Evolutionary conservation across 352 stramenopile genomes (phyloP), one percentile per base, ranked within the genome.

Genomic region (Globisporangium recalcitrans): DNA sequence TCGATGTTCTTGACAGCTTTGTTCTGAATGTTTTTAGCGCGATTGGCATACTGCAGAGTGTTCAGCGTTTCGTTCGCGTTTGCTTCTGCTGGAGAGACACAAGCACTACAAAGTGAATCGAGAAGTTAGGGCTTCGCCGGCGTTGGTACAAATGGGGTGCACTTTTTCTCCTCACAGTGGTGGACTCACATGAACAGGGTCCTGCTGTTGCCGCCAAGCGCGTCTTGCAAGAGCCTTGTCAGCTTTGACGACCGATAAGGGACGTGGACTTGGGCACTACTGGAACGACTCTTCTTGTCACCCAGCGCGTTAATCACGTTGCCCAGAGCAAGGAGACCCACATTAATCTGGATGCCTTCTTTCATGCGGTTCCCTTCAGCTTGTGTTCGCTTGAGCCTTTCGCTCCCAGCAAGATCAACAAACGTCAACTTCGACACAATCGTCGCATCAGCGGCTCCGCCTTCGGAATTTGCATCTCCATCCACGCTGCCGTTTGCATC

Each of bases 1-100:
- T 96, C 85, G 32, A 96, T 80, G 46, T 96, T 96, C 55, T 96
- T 96, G 26, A 96, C 75, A 4, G 87, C 87, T 62, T 96, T 96
- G 61, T 96, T 96, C 38, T 94, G 87, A 57, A 96, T 96, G 52
- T 94, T 94, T 52, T 90, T 91, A 7, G 87, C 87, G 1, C 87
- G 79, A 54, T 92, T 96, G 21, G 87, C 87, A 38, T 96, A 96
- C 42, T 93, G 85, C 8, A 96, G 73, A 2, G 87, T 96, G 59
- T 88, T 96, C 22, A 93, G 66, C 0, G 81, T 92, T 64, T 96
- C 87, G 31, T 74, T 80, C 13, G 71, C 63, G 52, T 90, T 93
- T 4, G 68, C 73, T 27, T 85, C 74, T 46, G 83, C 82, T 44
- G 87, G 84, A 58, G 87, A 96, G 11, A 96, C 78, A 54, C 87